Base-by-base conservation (phyloP, 345 rosid genomes). In the Eucalyptus albens region DNA sequence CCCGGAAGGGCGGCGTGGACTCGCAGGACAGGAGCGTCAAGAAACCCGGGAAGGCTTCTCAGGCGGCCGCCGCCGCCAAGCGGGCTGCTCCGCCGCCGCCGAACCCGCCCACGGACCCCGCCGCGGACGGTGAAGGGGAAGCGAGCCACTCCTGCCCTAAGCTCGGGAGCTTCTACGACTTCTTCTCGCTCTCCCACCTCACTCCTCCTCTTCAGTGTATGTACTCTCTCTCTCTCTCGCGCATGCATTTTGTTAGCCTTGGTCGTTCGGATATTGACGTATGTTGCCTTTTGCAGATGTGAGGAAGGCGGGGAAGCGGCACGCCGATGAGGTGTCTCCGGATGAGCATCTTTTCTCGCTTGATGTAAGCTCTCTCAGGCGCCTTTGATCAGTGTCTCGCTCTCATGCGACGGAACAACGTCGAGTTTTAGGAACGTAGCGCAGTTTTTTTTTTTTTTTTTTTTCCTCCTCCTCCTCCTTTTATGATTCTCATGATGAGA, bases 141-240 rank as follows among this genome's bases (percentile, higher is more conserved):
- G 92, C 93, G 91, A 95, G 93, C 89, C 94, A 94, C 89, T 95
- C 98, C 50, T 93, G 93, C 93, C 97, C 98, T 31, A 97, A 94
- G 94, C 98, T 98, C 37, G 97, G 97, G 83, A 93, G 93, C 83
- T 98, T 97, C 92, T 98, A 96, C 90, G 99, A 97, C 88, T 98
- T 98, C 92, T 98, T 98, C 93, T 98, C 99, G 87, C 96, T 98
- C 53, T 93, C 99, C 27, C 98, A 96, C 92, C 95, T 98, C 86
- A 91, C 95, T 93, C 95, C 99, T 91, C 99, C 99, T 89, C 93
- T 98, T 88, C 99, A 96, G 82, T 95, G 99, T 98, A 96, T 94
- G 99, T 96, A 95, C n/a, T 90, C 86, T 81, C 88, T 87, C 86
- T 88, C 55, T 50, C 53, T 65, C 88, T 86, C 50, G 5, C 33